Conservation (phyloP, 208 protist species). For the Angomonas ambiguus region DNA sequence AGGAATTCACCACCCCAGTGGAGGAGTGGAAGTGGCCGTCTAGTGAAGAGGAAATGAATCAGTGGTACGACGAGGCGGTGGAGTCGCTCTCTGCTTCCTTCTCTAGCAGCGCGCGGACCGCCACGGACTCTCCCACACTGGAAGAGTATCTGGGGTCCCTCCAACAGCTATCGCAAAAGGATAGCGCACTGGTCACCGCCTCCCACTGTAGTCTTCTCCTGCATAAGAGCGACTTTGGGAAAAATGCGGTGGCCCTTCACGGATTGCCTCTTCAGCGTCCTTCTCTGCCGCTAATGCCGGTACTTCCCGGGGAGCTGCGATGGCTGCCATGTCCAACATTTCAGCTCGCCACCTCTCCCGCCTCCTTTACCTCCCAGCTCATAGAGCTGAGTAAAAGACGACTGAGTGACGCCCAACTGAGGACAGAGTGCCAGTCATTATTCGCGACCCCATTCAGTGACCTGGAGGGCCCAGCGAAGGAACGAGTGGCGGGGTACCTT, state of each 20-base stretch:
- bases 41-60: conserved; percentile 17
- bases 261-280: not conserved
- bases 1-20: conserved; percentile 17
- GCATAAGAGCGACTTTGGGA: not conserved
- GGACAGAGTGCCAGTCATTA: conserved; percentile 17
- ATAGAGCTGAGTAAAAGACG: conserved; percentile 17
- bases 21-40: conserved; percentile 32
- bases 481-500: conserved; percentile 13
- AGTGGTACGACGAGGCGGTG: conserved; percentile 49
- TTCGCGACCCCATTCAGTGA: not conserved
- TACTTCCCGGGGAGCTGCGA: conserved; percentile 48
- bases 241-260: not conserved
- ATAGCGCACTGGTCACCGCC: not conserved
- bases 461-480: conserved; percentile 7
- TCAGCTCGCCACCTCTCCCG: not conserved
- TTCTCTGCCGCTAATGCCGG: conserved; percentile 33
- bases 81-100: conserved; percentile 13
- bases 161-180: conserved; percentile 1
- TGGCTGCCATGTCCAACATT: conserved; percentile 15
- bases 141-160: conserved; percentile 21
- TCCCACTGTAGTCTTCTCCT: not conserved
- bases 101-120: not conserved
- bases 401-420: conserved; percentile 22
- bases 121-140: conserved; percentile 6
- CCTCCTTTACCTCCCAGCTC: conserved; percentile 17